phyloP scores from a whole-genome alignment of 176 grass and related monocot genomes.

The Tillandsia fasciculata region DNA sequence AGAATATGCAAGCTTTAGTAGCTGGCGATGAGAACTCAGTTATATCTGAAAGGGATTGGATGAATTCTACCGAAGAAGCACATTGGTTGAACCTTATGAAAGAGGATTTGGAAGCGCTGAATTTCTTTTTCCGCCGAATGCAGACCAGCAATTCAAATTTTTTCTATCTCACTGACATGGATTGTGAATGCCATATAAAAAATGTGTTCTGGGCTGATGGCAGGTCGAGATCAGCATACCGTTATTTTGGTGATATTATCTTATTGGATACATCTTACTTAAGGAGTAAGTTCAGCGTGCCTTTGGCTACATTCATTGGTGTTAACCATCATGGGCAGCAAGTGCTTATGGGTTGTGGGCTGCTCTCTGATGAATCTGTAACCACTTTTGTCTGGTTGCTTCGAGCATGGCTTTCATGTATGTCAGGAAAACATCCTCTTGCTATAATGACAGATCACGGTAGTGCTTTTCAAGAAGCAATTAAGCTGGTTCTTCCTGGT shows the following conservation, averaged over 20 bases:
- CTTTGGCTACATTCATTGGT: constrained; percentile 5
- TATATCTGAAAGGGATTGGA: constrained; percentile 1
- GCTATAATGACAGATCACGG: constrained; percentile 20
- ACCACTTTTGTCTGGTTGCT: constrained; percentile 17
- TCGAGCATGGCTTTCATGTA: constrained; percentile 16
- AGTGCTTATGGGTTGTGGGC: constrained; percentile 18
- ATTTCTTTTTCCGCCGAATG: constrained; percentile 1
- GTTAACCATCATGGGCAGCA: constrained; percentile 17
- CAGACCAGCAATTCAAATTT: constrained; percentile 7
- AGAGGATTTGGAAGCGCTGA: constrained; percentile 4
- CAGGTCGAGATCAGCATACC: constrained; percentile 11
- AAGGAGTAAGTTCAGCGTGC: constrained; percentile 1
- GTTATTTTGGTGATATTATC: constrained; percentile 8
- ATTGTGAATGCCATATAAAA: background rate
- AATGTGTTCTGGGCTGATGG: constrained; percentile 13
- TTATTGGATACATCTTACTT: constrained; percentile 1
- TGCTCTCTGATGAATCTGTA: constrained; percentile 1
- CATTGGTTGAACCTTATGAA: constrained; percentile 3
- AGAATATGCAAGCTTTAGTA: background rate
- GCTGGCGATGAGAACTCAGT: background rate
- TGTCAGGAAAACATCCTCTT: constrained; percentile 15
- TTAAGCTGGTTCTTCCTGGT: constrained; percentile 7
- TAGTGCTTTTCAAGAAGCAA: constrained; percentile 6
- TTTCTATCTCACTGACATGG: constrained; percentile 5
- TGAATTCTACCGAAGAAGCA: background rate